A percentile compares a stretch with the other conserved stretches of the same genome.
phyloP scores from a whole-genome alignment of 768 basidiomycete genomes.

The Tylopilus plumbeoviolaceoides region DNA sequence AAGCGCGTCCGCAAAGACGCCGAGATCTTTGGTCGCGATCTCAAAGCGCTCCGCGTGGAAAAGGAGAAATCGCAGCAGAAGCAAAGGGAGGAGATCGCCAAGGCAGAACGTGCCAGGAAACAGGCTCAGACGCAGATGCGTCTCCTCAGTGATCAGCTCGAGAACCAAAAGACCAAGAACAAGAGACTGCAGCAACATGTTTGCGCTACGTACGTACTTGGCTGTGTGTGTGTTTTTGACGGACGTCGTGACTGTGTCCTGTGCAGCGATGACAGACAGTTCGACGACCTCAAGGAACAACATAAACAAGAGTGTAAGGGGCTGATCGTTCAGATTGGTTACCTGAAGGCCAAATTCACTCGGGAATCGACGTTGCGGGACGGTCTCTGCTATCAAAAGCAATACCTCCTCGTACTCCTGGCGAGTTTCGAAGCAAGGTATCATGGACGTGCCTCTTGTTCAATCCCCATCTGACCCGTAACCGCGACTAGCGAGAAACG shows the following conservation, averaged over 20 bases:
- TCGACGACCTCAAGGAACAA: conserved; percentile 53
- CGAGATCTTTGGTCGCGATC: conserved; percentile 71
- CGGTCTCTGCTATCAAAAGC: conserved; percentile 82
- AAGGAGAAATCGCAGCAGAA: conserved; percentile 58
- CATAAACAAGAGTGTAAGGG: conserved; percentile 90
- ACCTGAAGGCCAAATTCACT: conserved; percentile 88
- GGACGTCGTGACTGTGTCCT: background rate
- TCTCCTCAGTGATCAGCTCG: conserved; percentile 62
- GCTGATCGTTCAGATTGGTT: conserved; percentile 83
- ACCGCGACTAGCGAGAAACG: conserved; percentile 51
- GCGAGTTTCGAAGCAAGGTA: conserved; percentile 68
- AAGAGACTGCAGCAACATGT: conserved; percentile 49
- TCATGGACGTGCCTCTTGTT: background rate
- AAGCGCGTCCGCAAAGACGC: conserved; percentile 72
- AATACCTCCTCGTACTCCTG: conserved; percentile 76
- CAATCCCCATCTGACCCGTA: conserved; percentile 1
- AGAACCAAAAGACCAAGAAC: conserved; percentile 41
- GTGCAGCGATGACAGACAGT: conserved; percentile 48
- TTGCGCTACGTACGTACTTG: conserved; percentile 51
- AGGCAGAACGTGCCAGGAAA: conserved; percentile 60
- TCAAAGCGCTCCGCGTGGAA: conserved; percentile 62
- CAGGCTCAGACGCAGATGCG: conserved; percentile 65
- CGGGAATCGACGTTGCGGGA: conserved; percentile 78
- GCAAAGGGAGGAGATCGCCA: conserved; percentile 52
- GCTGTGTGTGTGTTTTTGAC: background rate